A percentile compares a stretch with the other conserved stretches of the same genome.
phyloP scores from a whole-genome alignment of 805 yeast species.

The Kodamaea kaohsiungensis region DNA sequence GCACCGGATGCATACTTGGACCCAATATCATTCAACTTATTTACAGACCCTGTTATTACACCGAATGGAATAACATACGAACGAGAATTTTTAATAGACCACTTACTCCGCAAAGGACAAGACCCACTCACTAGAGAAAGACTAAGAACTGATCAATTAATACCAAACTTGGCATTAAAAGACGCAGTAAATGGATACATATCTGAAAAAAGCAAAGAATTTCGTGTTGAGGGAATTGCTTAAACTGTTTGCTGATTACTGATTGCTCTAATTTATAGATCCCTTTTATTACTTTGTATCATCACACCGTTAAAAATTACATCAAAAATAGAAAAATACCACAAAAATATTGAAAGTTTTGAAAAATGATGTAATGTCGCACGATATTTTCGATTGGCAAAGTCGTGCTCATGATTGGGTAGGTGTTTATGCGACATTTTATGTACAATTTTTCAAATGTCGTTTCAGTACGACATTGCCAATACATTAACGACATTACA shows the following conservation, averaged over 20 bases:
- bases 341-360: background rate
- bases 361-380: background rate
- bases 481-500: no score
- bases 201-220: conserved; percentile 4
- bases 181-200: conserved; percentile 36
- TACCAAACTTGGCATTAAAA: conserved; percentile 42
- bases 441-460: no score
- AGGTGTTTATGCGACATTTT: background rate
- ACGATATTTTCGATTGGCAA: background rate
- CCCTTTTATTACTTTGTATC: no score
- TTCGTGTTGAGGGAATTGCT: background rate
- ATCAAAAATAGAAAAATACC: background rate
- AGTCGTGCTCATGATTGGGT: background rate
- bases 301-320: background rate
- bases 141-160: conserved; percentile 32
- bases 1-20: conserved; percentile 18
- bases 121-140: conserved; percentile 46
- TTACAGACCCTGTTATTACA: conserved; percentile 19
- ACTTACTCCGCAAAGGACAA: conserved; percentile 15
- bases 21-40: conserved; percentile 17
- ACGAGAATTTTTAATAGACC: conserved; percentile 11
- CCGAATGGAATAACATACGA: conserved; percentile 21
- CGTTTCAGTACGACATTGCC: no score
- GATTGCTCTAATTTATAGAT: no score
- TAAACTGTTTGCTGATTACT: background rate